Percentiles rank a stretch among this genome's conserved stretches.
Evolutionary conservation across 495 filamentous ascomycete genomes (phyloP).

Genomic region (Neurospora africana): DNA sequence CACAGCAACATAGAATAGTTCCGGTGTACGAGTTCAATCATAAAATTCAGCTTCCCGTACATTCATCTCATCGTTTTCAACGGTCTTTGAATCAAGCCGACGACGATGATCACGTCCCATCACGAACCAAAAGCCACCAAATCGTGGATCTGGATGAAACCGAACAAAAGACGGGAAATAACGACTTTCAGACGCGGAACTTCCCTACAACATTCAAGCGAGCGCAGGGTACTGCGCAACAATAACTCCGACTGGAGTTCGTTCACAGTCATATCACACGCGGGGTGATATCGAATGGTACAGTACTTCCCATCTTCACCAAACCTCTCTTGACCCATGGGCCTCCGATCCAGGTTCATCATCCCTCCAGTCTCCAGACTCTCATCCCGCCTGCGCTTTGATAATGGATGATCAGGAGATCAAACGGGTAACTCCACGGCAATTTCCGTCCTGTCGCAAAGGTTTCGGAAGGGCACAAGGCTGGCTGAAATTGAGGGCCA

Average conservation of each 20-base stretch:
- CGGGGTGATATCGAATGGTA: background rate
- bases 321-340: background rate
- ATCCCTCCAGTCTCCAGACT: background rate
- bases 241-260: background rate
- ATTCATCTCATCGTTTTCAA: background rate
- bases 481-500: background rate
- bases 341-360: background rate
- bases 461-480: background rate
- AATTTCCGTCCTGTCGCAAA: background rate
- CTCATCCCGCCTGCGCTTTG: background rate
- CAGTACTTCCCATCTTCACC: background rate
- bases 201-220: background rate
- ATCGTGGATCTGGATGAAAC: background rate
- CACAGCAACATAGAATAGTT: background rate
- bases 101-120: background rate
- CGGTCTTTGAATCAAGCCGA: background rate
- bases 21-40: background rate
- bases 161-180: background rate
- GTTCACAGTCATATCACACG: background rate
- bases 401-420: background rate
- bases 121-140: background rate
- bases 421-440: background rate
- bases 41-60: background rate
- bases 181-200: background rate
- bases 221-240: background rate